phyloP scores from a whole-genome alignment of 2,329 filamentous ascomycete species.

The Xylariaceae sp. region DNA sequence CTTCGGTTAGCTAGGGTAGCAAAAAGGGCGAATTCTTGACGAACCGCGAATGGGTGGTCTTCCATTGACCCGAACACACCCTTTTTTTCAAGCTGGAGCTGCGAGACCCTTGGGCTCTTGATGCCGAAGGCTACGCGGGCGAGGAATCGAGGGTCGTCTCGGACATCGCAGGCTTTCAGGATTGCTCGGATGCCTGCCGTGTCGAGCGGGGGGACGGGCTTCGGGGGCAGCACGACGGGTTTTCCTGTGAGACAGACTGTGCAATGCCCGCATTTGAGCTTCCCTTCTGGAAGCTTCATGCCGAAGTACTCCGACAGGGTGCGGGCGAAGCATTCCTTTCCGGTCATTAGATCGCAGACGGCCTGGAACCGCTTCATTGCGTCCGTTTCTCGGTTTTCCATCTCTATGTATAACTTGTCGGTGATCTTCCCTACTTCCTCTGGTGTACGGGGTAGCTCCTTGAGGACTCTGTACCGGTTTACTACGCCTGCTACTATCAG shows the following conservation, averaged over 20 bases:
- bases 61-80: constrained; percentile 50
- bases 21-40: constrained; percentile 15
- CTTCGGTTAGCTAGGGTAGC: constrained; percentile 6
- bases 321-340: constrained; percentile 47
- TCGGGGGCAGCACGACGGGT: constrained; percentile 38
- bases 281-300: constrained; percentile 43
- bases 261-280: constrained; percentile 51
- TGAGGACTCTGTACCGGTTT: constrained; percentile 50
- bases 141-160: constrained; percentile 56
- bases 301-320: constrained; percentile 55
- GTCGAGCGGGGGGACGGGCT: constrained; percentile 39
- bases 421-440: constrained; percentile 43
- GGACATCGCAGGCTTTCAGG: constrained; percentile 41
- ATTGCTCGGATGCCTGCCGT: constrained; percentile 39
- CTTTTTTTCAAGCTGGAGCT: constrained; percentile 44
- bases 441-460: constrained; percentile 41
- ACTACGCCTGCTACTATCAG: constrained; percentile 49
- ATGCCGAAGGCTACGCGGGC: constrained; percentile 61
- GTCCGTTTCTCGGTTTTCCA: constrained; percentile 50
- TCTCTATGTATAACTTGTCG: constrained; percentile 45
- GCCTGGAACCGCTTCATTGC: constrained; percentile 48
- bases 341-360: constrained; percentile 52
- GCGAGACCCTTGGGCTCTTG: constrained; percentile 50
- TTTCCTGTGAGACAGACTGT: constrained; percentile 44
- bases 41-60: constrained; percentile 50